Evolutionary conservation across 202 grass and related monocot species (phyloP).

Genomic region (Sporobolus alterniflorus): DNA sequence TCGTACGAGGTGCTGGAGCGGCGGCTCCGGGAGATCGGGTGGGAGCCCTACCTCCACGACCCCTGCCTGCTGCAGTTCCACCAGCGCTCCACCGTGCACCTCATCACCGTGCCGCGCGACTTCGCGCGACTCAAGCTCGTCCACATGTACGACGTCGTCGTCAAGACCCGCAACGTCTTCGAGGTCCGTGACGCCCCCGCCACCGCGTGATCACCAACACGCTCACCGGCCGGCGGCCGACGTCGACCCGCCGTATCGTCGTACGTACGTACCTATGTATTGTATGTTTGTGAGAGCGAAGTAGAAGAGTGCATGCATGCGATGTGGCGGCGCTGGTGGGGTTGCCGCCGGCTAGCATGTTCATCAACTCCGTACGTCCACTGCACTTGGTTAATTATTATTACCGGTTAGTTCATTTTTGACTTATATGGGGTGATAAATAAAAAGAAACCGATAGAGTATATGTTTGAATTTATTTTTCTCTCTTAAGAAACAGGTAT

Average conservation of each 20-base stretch:
- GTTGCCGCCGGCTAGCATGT: no score
- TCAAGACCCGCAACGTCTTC: constrained; percentile 86
- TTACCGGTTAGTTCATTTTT: not conserved
- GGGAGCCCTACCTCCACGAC: constrained; percentile 78
- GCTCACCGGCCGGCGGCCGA: not conserved
- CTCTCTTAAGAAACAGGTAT: not conserved
- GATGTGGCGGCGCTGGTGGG: not conserved
- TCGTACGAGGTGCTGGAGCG: constrained; percentile 75
- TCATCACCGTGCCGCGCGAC: constrained; percentile 79
- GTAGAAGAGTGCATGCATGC: not conserved
- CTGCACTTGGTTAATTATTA: not conserved
- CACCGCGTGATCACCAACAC: not conserved
- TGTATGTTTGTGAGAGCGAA: not conserved
- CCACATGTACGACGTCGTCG: constrained; percentile 91
- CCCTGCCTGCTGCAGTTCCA: constrained; percentile 85
- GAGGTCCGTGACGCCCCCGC: constrained; percentile 71
- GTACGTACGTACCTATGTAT: not conserved
- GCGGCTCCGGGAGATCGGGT: constrained; percentile 60
- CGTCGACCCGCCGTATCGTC: no score
- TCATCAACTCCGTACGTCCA: no score
- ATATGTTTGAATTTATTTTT: not conserved
- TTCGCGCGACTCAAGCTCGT: constrained; percentile 70
- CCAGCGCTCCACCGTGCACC: constrained; percentile 79
- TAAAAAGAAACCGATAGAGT: no score
- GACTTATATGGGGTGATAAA: no score